Evolutionary conservation across 768 basidiomycete genomes (phyloP).

Genomic region (Suillus cothurnatus): DNA sequence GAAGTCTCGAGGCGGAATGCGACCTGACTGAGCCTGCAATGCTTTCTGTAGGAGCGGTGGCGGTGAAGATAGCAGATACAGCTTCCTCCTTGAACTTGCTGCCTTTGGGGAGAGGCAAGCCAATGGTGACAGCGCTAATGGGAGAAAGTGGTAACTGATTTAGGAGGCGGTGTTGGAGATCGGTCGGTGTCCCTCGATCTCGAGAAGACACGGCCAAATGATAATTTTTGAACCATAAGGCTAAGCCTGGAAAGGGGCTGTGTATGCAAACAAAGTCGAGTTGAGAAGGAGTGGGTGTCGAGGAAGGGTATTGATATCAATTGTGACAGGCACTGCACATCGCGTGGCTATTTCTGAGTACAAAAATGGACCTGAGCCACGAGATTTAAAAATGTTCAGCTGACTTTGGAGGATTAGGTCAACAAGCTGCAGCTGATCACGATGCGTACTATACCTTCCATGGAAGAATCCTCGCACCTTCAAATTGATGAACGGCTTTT

Average conservation of each 20-base stretch:
- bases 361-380: neutral
- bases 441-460: neutral
- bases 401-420: neutral
- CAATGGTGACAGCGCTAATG: neutral
- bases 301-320: neutral
- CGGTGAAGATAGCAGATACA: constrained; percentile 25
- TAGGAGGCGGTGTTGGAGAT: constrained; percentile 16
- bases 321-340: neutral
- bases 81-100: constrained; percentile 31
- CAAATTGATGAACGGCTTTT: neutral
- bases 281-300: neutral
- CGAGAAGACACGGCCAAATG: neutral
- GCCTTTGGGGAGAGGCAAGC: constrained; percentile 24
- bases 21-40: neutral
- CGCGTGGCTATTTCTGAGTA: neutral
- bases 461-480: neutral
- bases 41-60: neutral
- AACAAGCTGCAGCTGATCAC: neutral
- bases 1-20: neutral
- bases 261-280: neutral
- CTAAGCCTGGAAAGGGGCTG: neutral
- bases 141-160: constrained; percentile 22
- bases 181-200: constrained; percentile 9
- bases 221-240: constrained; percentile 20
- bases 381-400: neutral